phyloP scores from a whole-genome alignment of 1,284 basidiomycete genomes.

The Trichosporon ovoides region DNA sequence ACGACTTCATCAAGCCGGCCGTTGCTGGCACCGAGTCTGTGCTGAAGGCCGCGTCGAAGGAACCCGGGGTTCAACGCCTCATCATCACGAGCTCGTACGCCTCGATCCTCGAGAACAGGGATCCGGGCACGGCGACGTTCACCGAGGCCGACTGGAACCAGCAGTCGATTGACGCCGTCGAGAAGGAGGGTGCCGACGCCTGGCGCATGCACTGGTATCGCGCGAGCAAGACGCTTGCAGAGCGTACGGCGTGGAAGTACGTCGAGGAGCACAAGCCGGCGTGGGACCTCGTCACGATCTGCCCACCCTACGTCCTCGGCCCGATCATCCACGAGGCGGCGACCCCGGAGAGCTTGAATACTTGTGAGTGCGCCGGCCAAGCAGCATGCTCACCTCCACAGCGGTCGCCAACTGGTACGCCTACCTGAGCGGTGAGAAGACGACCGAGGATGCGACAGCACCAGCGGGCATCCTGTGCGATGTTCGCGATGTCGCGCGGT shows the following conservation, averaged over 20 bases:
- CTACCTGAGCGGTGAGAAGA: constrained; percentile 25
- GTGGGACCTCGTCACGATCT: constrained; percentile 27
- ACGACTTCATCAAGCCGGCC: constrained; percentile 50
- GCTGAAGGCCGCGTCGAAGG: constrained; percentile 34
- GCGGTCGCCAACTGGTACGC: constrained; percentile 27
- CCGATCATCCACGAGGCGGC: constrained; percentile 27
- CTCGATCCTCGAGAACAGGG: constrained; percentile 25
- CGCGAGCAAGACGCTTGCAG: constrained; percentile 45
- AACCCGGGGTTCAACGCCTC: constrained; percentile 40
- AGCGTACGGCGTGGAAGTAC: constrained; percentile 42
- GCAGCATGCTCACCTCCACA: constrained; percentile 1
- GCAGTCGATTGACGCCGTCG: constrained; percentile 23
- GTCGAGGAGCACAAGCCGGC: constrained; percentile 31
- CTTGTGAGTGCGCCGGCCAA: constrained; percentile 13
- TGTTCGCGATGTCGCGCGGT: constrained; percentile 26
- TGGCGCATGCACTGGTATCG: constrained; percentile 34
- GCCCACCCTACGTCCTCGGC: constrained; percentile 28
- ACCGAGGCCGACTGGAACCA: constrained; percentile 32
- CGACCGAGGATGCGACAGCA: constrained; percentile 23
- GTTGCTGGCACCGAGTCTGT: constrained; percentile 48
- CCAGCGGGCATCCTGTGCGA: constrained; percentile 28
- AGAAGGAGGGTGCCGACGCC: constrained; percentile 29
- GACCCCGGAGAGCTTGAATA: constrained; percentile 21
- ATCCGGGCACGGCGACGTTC: constrained; percentile 24
- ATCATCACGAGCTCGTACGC: constrained; percentile 51